Percentiles rank a stretch among this genome's conserved stretches.
Conservation (phyloP, 2,329 filamentous ascomycete genomes). For the Talaromyces marneffei region DNA sequence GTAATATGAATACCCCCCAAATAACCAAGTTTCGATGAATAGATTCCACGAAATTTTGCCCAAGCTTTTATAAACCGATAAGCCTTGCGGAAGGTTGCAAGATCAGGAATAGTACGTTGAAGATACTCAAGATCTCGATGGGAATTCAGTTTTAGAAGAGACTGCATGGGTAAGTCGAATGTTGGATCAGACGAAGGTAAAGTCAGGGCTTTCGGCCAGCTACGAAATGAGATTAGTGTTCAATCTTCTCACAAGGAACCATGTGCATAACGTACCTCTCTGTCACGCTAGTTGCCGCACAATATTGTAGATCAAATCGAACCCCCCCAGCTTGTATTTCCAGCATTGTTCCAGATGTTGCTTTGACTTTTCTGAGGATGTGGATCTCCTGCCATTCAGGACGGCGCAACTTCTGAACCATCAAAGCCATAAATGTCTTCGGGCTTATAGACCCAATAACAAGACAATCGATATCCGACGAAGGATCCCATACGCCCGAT, state of each 20-base stretch:
- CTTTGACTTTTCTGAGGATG: conserved; percentile 54
- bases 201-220: conserved; percentile 33
- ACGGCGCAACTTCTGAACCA: conserved; percentile 49
- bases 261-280: conserved; percentile 37
- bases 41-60: conserved; percentile 58
- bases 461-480: conserved; percentile 61
- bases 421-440: conserved; percentile 57
- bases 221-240: conserved; percentile 18
- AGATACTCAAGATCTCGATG: conserved; percentile 59
- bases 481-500: conserved; percentile 55
- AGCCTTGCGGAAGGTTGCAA: conserved; percentile 52
- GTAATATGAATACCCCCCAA: conserved; percentile 61
- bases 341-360: conserved; percentile 58
- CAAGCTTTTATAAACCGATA: conserved; percentile 58
- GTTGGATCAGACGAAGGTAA: conserved; percentile 48
- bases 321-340: conserved; percentile 56
- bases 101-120: conserved; percentile 54
- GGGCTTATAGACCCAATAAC: conserved; percentile 59
- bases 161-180: conserved; percentile 52
- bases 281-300: conserved; percentile 51
- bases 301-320: conserved; percentile 62
- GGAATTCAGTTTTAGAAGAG: conserved; percentile 59
- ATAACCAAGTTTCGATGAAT: conserved; percentile 60
- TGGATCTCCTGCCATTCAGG: conserved; percentile 41
- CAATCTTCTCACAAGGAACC: not conserved